A percentile compares a stretch with the other conserved stretches of the same genome.
Conservation (phyloP, 257 asterid species). For the Penstemon davidsonii region DNA sequence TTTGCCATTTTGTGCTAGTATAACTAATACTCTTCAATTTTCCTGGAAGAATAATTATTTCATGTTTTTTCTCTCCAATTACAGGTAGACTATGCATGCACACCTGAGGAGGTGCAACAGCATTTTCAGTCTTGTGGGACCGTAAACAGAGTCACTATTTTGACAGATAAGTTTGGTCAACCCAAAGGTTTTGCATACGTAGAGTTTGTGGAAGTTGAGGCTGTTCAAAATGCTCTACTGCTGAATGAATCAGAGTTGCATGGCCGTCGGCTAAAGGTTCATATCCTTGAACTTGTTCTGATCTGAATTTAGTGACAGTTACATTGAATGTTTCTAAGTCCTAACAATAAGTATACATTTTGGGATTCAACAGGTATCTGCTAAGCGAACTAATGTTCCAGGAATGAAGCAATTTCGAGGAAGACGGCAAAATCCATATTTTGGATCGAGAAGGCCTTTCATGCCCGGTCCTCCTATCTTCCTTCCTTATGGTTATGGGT, state of each 20-base stretch:
- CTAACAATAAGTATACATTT: neutral
- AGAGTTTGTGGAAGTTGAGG: slow-evolving; percentile 53
- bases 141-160: slow-evolving; percentile 54
- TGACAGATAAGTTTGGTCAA: slow-evolving; percentile 53
- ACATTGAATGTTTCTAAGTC: neutral
- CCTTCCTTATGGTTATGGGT: slow-evolving; percentile 61
- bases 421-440: slow-evolving; percentile 55
- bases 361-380: slow-evolving; percentile 46
- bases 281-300: slow-evolving; percentile 17
- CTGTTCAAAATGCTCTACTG: slow-evolving; percentile 52
- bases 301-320: slow-evolving; percentile 4
- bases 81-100: slow-evolving; percentile 57
- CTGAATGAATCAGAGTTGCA: slow-evolving; percentile 52
- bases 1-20: neutral
- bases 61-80: slow-evolving; percentile 6
- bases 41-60: neutral
- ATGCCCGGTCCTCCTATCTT: slow-evolving; percentile 52
- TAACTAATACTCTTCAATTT: neutral
- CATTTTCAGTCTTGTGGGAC: slow-evolving; percentile 61
- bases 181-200: slow-evolving; percentile 62
- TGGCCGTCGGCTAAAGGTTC: slow-evolving; percentile 58
- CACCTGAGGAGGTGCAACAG: slow-evolving; percentile 62
- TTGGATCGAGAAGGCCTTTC: slow-evolving; percentile 52
- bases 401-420: slow-evolving; percentile 65
- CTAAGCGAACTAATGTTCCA: slow-evolving; percentile 62